These are phyloP conservation scores for Phytopythium mirpurense DNA, from an alignment of 352 stramenopile species.

Conservation along the genomic window DNA sequence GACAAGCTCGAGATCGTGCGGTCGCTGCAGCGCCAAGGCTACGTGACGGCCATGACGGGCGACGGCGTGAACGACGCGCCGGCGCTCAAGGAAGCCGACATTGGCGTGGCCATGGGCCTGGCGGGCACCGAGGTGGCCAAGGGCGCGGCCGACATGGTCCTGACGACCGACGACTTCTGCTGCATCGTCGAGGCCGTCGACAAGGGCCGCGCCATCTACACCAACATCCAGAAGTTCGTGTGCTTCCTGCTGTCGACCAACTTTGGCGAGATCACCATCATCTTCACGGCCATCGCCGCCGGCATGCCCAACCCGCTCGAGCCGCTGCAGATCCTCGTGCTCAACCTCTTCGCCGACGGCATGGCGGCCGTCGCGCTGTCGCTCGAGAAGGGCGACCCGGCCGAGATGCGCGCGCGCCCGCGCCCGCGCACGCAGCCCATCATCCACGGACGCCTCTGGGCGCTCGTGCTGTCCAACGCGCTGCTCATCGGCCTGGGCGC, in stretches of 20 bases:
- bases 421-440: conserved; percentile 24
- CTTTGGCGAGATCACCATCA: conserved; percentile 85
- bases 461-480: conserved; percentile 23
- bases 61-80: conserved; percentile 96
- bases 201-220: conserved; percentile 92
- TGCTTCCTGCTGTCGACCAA: conserved; percentile 94
- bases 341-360: conserved; percentile 95
- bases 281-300: conserved; percentile 28
- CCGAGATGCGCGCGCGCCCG: conserved; percentile 18
- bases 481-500: conserved; percentile 23
- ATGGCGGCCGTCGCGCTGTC: conserved; percentile 29
- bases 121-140: conserved; percentile 94
- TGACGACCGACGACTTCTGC: conserved; percentile 94
- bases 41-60: conserved; percentile 89
- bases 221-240: conserved; percentile 94
- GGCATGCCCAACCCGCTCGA: conserved; percentile 74
- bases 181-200: conserved; percentile 92
- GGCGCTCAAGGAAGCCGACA: conserved; percentile 90
- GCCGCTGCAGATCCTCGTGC: conserved; percentile 93
- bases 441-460: conserved; percentile 29
- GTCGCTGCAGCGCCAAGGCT: conserved; percentile 70
- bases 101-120: conserved; percentile 92
- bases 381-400: conserved; percentile 27
- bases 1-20: conserved; percentile 90
- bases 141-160: conserved; percentile 93